Conservation (phyloP, 2,329 filamentous ascomycete species). For the Tolypocladium guangdongense region DNA sequence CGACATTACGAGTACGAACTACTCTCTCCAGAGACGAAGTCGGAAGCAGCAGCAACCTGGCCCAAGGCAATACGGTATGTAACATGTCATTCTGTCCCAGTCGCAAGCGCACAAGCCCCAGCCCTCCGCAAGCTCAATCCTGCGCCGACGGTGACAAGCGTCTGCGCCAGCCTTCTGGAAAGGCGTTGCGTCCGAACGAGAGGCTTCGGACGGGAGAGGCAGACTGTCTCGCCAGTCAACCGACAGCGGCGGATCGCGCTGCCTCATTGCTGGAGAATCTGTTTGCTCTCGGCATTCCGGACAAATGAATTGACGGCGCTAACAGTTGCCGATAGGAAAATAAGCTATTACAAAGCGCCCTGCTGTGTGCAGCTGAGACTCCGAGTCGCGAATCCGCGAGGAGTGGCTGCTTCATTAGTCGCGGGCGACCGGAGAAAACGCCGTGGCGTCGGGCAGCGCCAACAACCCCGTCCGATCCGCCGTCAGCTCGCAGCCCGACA, state of each 20-base stretch:
- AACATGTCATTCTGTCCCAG: background rate
- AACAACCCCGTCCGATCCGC: background rate
- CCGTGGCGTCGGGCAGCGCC: background rate
- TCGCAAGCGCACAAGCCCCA: background rate
- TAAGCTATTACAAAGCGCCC: background rate
- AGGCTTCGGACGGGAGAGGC: background rate
- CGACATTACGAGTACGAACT: background rate
- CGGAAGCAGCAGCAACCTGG: background rate
- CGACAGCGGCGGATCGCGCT: background rate
- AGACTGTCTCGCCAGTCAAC: background rate
- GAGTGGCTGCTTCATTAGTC: background rate
- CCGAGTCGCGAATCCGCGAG: background rate
- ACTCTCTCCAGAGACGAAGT: background rate
- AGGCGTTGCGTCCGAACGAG: background rate
- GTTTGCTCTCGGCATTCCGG: background rate
- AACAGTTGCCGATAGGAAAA: background rate
- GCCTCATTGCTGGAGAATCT: background rate
- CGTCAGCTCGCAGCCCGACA: background rate
- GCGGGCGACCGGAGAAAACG: background rate
- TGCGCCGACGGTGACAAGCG: background rate
- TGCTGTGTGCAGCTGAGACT: background rate
- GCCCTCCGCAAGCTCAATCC: background rate
- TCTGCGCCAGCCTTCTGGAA: background rate
- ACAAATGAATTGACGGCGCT: background rate
- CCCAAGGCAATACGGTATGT: background rate